These are phyloP conservation scores for Peronosclerospora sorghi DNA, from an alignment of 352 stramenopile species.

Conservation along the genomic window DNA sequence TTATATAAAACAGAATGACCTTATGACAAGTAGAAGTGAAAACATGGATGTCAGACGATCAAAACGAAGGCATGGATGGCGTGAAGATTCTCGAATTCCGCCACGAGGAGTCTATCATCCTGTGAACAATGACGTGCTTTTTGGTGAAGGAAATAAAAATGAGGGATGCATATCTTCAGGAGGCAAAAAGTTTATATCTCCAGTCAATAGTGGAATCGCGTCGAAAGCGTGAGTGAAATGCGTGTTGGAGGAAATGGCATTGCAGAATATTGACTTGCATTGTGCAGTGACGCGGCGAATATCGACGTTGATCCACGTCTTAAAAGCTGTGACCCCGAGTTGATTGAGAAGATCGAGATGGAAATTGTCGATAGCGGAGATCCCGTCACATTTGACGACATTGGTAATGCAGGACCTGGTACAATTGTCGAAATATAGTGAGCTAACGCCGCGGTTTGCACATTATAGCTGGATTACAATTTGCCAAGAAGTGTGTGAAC, in stretches of 20 bases:
- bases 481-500: constrained; percentile 96
- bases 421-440: too few species aligned
- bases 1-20: constrained; percentile 30
- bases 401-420: too few species aligned
- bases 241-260: not conserved
- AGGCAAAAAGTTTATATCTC: constrained; percentile 69
- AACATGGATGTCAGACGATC: constrained; percentile 30
- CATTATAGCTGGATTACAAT: constrained; percentile 86
- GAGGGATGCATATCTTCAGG: constrained; percentile 27
- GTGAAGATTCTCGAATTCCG: constrained; percentile 20
- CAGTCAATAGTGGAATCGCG: constrained; percentile 20
- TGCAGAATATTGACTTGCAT: not conserved
- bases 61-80: constrained; percentile 8
- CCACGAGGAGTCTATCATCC: constrained; percentile 50
- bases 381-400: constrained; percentile 94
- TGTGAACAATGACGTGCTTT: constrained; percentile 60
- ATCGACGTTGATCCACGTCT: constrained; percentile 91
- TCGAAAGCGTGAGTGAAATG: constrained; percentile 4
- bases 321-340: constrained; percentile 88
- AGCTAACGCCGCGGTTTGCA: not conserved
- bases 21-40: constrained; percentile 18
- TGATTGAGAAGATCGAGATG: constrained; percentile 95
- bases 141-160: constrained; percentile 25
- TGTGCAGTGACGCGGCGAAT: too few species aligned
- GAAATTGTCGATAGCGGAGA: constrained; percentile 94